Evolutionary conservation across 345 rosid species (phyloP).

Genomic region (Citrus medica): DNA sequence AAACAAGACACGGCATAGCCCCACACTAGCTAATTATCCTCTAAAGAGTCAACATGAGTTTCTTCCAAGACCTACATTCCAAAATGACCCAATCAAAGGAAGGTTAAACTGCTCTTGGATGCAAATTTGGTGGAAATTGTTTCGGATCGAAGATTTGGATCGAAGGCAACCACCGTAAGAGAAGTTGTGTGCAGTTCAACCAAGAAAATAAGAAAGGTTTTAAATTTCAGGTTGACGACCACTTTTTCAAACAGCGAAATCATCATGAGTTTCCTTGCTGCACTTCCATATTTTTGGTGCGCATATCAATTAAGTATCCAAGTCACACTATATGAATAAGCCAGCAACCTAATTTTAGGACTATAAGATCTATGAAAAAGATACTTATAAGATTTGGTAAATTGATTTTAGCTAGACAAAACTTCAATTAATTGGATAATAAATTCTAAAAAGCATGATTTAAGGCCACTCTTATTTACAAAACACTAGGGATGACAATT

Average conservation of each 20-base stretch:
- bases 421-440: neutral
- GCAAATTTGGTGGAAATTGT: slow-evolving; percentile 1
- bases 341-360: slow-evolving; percentile 6
- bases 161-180: neutral
- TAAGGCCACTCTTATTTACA: neutral
- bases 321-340: neutral
- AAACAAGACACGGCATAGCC: slow-evolving; percentile 12
- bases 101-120: slow-evolving; percentile 32
- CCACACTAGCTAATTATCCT: neutral
- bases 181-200: neutral
- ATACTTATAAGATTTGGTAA: neutral
- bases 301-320: neutral
- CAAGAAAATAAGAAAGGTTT: neutral
- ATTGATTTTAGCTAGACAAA: neutral
- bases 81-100: slow-evolving; percentile 10
- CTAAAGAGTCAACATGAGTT: slow-evolving; percentile 16
- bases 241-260: neutral
- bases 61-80: slow-evolving; percentile 28
- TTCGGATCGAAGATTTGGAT: neutral
- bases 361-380: neutral
- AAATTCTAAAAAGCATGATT: neutral
- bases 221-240: neutral
- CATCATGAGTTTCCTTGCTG: neutral
- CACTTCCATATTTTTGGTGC: neutral
- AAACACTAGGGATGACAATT: no score